A percentile compares a stretch with the other conserved stretches of the same genome.
Conservation (phyloP, 371 early-diverging fungal genomes). For the Rhizopus stolonifer region DNA sequence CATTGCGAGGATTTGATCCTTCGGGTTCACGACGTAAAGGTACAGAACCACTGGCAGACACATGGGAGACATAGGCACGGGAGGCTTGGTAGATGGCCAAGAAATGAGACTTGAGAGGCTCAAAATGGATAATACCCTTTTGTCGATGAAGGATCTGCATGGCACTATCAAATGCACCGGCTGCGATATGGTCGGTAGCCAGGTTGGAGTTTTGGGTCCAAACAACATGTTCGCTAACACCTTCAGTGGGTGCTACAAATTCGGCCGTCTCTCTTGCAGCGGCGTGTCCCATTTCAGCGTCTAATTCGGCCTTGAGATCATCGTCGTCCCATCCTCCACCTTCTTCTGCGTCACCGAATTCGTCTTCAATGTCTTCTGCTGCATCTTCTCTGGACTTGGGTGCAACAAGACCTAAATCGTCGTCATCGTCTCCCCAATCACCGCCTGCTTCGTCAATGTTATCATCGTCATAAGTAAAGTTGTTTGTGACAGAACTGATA, state of each 20-base stretch:
- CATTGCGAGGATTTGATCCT: constrained; percentile 51
- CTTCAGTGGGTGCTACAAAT: constrained; percentile 71
- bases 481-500: constrained; percentile 34
- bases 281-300: constrained; percentile 60
- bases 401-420: constrained; percentile 38
- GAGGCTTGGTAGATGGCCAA: constrained; percentile 79
- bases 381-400: neutral
- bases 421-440: constrained; percentile 74
- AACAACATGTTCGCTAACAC: constrained; percentile 62
- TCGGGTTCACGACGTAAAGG: constrained; percentile 66
- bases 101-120: constrained; percentile 84
- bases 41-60: constrained; percentile 60
- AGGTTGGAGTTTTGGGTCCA: constrained; percentile 85
- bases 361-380: constrained; percentile 33
- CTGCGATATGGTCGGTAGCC: constrained; percentile 90
- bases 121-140: constrained; percentile 87
- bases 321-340: constrained; percentile 59
- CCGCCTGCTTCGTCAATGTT: constrained; percentile 57
- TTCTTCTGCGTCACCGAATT: constrained; percentile 46
- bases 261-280: constrained; percentile 65
- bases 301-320: constrained; percentile 63
- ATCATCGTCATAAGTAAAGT: constrained; percentile 54
- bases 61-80: constrained; percentile 64
- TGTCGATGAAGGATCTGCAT: constrained; percentile 91
- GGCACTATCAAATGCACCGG: constrained; percentile 91